These are phyloP conservation scores for Phytophthora aleatoria DNA, from an alignment of 352 stramenopile species.

Conservation along the genomic window DNA sequence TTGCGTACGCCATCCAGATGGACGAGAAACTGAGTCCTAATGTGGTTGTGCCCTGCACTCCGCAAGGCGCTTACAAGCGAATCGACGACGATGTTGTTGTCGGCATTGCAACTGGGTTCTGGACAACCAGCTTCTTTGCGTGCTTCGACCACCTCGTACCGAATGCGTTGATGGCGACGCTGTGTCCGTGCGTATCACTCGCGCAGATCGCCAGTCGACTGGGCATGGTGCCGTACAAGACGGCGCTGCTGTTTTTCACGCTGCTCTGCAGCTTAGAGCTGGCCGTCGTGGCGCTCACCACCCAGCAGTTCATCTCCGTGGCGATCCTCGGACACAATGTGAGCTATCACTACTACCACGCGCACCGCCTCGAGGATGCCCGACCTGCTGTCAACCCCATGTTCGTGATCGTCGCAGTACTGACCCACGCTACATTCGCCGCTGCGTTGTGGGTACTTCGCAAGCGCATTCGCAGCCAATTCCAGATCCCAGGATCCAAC, in stretches of 20 bases:
- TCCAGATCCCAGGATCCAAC: constrained; percentile 56
- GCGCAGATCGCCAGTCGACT: constrained; percentile 59
- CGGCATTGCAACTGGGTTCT: constrained; percentile 34
- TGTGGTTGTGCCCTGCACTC: constrained; percentile 20
- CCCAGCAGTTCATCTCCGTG: constrained; percentile 30
- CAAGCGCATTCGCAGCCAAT: constrained; percentile 41
- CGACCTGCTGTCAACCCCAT: constrained; percentile 24
- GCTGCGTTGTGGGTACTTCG: constrained; percentile 45
- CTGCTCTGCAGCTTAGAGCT: constrained; percentile 23
- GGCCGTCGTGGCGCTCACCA: constrained; percentile 6
- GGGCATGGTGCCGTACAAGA: constrained; percentile 46
- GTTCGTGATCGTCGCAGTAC: constrained; percentile 23
- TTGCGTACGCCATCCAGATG: constrained; percentile 30
- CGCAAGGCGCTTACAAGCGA: constrained; percentile 25
- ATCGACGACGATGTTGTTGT: constrained; percentile 28
- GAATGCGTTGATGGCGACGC: constrained; percentile 53
- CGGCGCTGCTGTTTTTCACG: constrained; percentile 44
- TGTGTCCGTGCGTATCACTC: constrained; percentile 63
- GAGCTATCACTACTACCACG: constrained; percentile 30
- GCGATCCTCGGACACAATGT: constrained; percentile 20
- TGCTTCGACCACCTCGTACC: constrained; percentile 52
- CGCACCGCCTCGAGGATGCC: constrained; percentile 28
- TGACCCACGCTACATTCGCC: constrained; percentile 29
- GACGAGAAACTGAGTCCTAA: constrained; percentile 22
- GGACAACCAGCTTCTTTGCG: constrained; percentile 39